Evolutionary conservation across 768 basidiomycete genomes (phyloP).

Genomic region (Pleurotus citrinopileatus): DNA sequence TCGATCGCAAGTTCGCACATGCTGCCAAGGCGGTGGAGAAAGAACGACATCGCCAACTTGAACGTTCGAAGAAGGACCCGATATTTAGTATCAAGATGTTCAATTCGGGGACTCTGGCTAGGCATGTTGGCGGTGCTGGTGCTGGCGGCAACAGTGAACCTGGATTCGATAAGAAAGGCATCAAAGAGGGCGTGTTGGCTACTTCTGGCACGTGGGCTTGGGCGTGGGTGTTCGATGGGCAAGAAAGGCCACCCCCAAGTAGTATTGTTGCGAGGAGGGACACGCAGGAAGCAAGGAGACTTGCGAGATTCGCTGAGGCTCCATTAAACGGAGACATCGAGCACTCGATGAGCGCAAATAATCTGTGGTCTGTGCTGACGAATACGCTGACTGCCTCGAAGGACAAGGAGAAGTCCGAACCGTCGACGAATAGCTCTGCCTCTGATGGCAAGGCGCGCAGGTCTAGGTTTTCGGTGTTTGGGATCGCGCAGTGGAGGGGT

Average conservation of each 20-base stretch:
- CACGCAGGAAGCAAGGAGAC: constrained; percentile 70
- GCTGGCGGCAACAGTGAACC: too few species aligned
- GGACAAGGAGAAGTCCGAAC: constrained; percentile 35
- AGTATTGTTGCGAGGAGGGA: constrained; percentile 91
- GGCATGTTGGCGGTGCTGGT: too few species aligned
- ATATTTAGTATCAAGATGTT: constrained; percentile 50
- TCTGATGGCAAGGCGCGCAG: not conserved
- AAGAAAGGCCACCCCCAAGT: constrained; percentile 86
- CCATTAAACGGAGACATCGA: constrained; percentile 65
- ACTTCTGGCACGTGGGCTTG: constrained; percentile 67
- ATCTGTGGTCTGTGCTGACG: constrained; percentile 65
- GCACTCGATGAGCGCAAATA: constrained; percentile 64
- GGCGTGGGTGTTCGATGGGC: constrained; percentile 80
- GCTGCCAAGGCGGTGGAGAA: constrained; percentile 60
- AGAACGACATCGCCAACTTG: constrained; percentile 60
- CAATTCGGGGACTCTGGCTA: constrained; percentile 25
- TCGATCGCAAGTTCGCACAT: constrained; percentile 66
- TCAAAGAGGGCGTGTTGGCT: constrained; percentile 36
- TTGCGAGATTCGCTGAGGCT: constrained; percentile 74
- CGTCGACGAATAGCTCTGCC: too few species aligned
- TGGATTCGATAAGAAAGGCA: constrained; percentile 12
- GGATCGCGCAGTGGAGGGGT: not conserved
- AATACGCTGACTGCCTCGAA: constrained; percentile 59
- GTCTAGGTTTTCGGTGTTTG: constrained; percentile 4
- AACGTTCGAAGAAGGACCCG: constrained; percentile 62